phyloP scores from a whole-genome alignment of 2,329 filamentous ascomycete genomes.

The Sporothrix schenckii region DNA sequence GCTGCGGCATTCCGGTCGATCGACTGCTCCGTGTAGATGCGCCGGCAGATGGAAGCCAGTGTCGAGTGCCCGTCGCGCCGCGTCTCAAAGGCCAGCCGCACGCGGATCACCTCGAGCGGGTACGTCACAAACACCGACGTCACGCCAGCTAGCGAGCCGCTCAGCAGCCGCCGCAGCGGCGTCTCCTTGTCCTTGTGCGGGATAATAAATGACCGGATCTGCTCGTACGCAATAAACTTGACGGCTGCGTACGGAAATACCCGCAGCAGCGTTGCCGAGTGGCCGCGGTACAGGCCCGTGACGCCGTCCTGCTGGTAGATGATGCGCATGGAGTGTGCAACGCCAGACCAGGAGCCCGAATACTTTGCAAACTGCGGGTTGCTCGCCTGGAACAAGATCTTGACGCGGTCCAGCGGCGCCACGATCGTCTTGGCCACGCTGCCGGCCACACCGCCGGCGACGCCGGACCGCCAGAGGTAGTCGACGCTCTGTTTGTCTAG shows the following conservation, averaged over 20 bases:
- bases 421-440: slow-evolving; percentile 95
- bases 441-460: slow-evolving; percentile 88
- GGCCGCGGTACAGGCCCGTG: slow-evolving; percentile 82
- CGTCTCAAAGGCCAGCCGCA: slow-evolving; percentile 93
- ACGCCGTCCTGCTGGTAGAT: slow-evolving; percentile 77
- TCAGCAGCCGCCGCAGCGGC: slow-evolving; percentile 70
- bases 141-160: slow-evolving; percentile 76
- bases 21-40: slow-evolving; percentile 81
- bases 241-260: slow-evolving; percentile 98
- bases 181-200: slow-evolving; percentile 74
- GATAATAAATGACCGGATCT: slow-evolving; percentile 82
- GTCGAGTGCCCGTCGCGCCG: slow-evolving; percentile 71
- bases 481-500: slow-evolving; percentile 74
- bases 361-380: slow-evolving; percentile 95
- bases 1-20: slow-evolving; percentile 46
- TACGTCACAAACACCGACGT: slow-evolving; percentile 96
- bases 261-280: slow-evolving; percentile 88
- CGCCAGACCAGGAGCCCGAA: slow-evolving; percentile 82
- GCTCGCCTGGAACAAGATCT: slow-evolving; percentile 96
- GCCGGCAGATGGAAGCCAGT: slow-evolving; percentile 73
- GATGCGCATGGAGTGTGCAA: slow-evolving; percentile 77
- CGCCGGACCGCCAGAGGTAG: slow-evolving; percentile 79
- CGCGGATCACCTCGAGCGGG: slow-evolving; percentile 87
- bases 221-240: slow-evolving; percentile 97
- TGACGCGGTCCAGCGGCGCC: slow-evolving; percentile 93